Evolutionary conservation across 331 rosid species (phyloP).

Genomic region (Rosa hybrid): DNA sequence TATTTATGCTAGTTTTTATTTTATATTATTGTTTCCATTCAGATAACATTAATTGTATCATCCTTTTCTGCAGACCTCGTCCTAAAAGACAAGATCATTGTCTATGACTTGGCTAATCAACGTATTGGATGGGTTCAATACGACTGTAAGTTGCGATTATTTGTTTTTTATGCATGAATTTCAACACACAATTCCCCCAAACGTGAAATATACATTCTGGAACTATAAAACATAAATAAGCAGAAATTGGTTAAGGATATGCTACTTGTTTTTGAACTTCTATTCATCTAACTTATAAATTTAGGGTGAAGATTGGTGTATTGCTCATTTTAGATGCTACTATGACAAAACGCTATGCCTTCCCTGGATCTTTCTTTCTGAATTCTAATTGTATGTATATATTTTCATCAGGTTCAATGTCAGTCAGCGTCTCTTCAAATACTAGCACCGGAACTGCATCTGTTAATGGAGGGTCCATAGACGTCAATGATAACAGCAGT

Average conservation of each 20-base stretch:
- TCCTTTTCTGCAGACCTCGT: slow-evolving; percentile 59
- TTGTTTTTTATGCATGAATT: not conserved
- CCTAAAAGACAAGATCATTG: slow-evolving; percentile 65
- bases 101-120: slow-evolving; percentile 71
- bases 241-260: not conserved
- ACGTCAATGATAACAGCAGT: slow-evolving; percentile 23
- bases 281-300: not conserved
- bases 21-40: not conserved
- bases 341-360: not conserved
- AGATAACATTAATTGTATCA: slow-evolving; percentile 16
- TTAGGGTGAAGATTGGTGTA: not conserved
- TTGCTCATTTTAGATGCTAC: not conserved
- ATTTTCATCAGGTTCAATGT: slow-evolving; percentile 46
- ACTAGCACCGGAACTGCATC: slow-evolving; percentile 48
- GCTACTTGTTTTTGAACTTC: not conserved
- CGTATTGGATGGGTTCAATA: slow-evolving; percentile 76
- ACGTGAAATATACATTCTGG: not conserved
- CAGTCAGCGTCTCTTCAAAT: slow-evolving; percentile 60
- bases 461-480: slow-evolving; percentile 51
- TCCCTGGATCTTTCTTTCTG: not conserved
- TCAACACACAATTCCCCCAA: not conserved
- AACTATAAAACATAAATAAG: not conserved
- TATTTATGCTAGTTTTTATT: not conserved
- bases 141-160: slow-evolving; percentile 55
- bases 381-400: slow-evolving; percentile 19